These are phyloP conservation scores for Monilinia vaccinii-corymbosi DNA, from an alignment of 2,329 filamentous ascomycete genomes.

Conservation along the genomic window DNA sequence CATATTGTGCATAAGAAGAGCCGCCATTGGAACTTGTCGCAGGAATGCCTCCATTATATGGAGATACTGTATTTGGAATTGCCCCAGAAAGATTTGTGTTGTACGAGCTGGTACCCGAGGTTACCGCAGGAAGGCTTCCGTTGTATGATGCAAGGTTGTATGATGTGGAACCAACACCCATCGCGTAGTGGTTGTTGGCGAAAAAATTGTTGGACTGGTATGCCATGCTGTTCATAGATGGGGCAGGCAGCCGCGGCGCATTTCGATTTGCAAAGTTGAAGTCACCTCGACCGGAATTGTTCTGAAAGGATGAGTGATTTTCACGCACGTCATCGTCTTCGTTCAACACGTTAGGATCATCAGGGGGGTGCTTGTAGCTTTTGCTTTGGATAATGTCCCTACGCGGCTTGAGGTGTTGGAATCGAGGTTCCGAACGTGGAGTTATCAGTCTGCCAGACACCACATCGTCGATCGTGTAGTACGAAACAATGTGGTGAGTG, in stretches of 20 bases:
- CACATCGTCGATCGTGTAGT: conserved; percentile 80
- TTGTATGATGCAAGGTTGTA: conserved; percentile 15
- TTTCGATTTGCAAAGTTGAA: conserved; percentile 20
- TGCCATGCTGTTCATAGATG: conserved; percentile 14
- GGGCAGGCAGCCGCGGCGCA: conserved; percentile 25
- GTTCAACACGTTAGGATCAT: conserved; percentile 42
- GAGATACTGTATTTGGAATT: background rate
- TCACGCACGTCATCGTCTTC: conserved; percentile 19
- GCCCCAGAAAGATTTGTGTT: background rate
- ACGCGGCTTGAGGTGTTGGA: conserved; percentile 45
- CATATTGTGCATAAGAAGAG: conserved; percentile 21
- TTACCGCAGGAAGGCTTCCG: background rate
- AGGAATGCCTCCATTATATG: conserved; percentile 11
- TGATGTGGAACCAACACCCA: conserved; percentile 11
- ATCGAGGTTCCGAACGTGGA: conserved; percentile 45
- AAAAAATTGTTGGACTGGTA: conserved; percentile 16
- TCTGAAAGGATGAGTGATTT: background rate
- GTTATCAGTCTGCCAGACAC: conserved; percentile 44
- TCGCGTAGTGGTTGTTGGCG: conserved; percentile 18
- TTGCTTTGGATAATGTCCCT: conserved; percentile 49
- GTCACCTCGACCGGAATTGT: background rate
- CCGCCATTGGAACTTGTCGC: background rate
- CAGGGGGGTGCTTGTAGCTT: conserved; percentile 58
- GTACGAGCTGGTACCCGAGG: conserved; percentile 1
- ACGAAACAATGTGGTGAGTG: conserved; percentile 79